Evolutionary conservation across 2,329 filamentous ascomycete species (phyloP), one percentile per base, ranked within the genome.

Genomic region (Elsinoe arachidis): DNA sequence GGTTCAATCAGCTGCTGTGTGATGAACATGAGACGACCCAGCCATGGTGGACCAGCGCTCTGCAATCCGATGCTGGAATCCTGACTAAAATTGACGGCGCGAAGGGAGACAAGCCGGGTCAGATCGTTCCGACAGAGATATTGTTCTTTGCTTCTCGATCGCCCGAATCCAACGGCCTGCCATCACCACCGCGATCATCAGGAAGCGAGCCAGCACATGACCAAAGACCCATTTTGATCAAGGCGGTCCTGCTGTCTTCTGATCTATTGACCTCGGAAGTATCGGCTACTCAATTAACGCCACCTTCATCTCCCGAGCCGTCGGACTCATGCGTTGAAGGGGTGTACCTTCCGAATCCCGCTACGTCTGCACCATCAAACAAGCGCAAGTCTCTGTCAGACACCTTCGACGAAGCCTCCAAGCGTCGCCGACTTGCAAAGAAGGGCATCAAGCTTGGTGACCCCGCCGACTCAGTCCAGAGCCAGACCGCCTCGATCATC

Each of bases 371-470:
- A 4, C 64, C 65, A 0, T 59, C 67, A 0, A 65, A 68, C 10
- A 79, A 77, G 61, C 70, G 75, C 14, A 74, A 72, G 55, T 71
- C 69, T 19, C 64, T 71, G 12, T 65, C 64, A 5, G 70, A 74
- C 34, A 65, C 78, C 3, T 78, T 80, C 53, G 74, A 79, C 49
- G 73, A 76, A 63, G 77, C 77, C 3, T 69, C 70, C 1, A 69
- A 75, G 47, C 71, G 71, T 2, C 70, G 72, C 2, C 71, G 69
- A 49, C 74, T 74, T 55, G 71, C 73, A 1, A 71, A 70, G 33
- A 66, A 71, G 14, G 69, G 70, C 74, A 1, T 69, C 72, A 56
- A 69, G 72, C 26, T 65, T 78, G 3, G 64, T 74, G 2, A 74
- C 9, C 26, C 73, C 7, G 72, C 75, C 2, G 73, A 74, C 10